A percentile compares a stretch with the other conserved stretches of the same genome.
phyloP scores from a whole-genome alignment of 345 rosid genomes.

The Eucalyptus erythrocorys region DNA sequence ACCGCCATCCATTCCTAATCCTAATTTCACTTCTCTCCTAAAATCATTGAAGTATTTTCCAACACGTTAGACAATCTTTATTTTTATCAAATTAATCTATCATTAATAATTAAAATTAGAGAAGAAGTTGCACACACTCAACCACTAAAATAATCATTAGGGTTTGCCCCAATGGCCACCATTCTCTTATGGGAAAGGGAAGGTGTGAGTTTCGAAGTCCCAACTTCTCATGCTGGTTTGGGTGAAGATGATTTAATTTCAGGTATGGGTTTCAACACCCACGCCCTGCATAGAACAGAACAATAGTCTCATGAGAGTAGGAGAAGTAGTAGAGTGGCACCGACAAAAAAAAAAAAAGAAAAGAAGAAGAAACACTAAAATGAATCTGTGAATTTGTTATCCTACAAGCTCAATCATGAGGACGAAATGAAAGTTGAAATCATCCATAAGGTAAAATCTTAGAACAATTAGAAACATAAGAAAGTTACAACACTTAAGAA shows the following conservation, averaged over 20 bases:
- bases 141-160: neutral
- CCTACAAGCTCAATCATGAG: neutral
- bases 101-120: neutral
- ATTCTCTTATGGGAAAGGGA: rapidly evolving
- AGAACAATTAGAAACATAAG: neutral
- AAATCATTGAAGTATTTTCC: neutral
- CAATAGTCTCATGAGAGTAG: no score
- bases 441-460: neutral
- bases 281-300: rapidly evolving
- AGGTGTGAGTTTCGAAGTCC: no score
- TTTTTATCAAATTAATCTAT: neutral
- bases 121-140: neutral
- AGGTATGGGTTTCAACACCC: rapidly evolving
- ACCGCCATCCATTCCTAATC: neutral
- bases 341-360: no score
- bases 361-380: neutral
- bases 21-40: neutral
- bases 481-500: neutral
- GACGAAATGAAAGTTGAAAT: neutral
- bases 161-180: rapidly evolving
- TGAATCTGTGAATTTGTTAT: neutral
- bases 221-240: no score
- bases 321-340: no score
- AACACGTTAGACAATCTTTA: neutral
- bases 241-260: rapidly evolving